Evolutionary conservation across 345 rosid species (phyloP).

Genomic region (Combretum micranthum): DNA sequence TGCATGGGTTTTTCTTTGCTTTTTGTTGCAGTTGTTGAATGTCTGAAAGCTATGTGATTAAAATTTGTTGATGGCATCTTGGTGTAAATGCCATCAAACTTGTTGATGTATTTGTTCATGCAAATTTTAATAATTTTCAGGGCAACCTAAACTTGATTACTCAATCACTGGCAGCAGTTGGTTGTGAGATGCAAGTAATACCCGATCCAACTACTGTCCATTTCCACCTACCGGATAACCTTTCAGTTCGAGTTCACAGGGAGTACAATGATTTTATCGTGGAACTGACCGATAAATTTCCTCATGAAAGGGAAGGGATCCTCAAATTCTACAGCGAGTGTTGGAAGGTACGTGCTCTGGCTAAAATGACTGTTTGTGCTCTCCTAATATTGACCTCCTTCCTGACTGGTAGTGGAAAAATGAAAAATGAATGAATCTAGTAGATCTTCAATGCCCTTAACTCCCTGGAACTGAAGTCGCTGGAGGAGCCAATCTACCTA

Average conservation of each 20-base stretch:
- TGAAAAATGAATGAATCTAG: conserved; percentile 4
- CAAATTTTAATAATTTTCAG: conserved; percentile 36
- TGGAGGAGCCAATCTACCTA: conserved; percentile 92
- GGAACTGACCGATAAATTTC: conserved; percentile 65
- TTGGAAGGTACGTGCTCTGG: conserved; percentile 66
- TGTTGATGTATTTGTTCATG: background rate
- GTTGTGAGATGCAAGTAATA: conserved; percentile 80
- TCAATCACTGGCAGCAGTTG: conserved; percentile 81
- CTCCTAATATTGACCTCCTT: background rate
- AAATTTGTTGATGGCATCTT: too few species aligned
- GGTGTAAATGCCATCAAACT: too few species aligned
- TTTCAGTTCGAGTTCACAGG: conserved; percentile 70
- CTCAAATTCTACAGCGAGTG: conserved; percentile 72
- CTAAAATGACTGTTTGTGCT: conserved; percentile 16
- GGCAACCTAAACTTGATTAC: conserved; percentile 93
- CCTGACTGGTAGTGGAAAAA: background rate
- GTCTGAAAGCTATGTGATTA: too few species aligned
- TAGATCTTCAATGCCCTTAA: conserved; percentile 89
- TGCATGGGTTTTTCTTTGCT: too few species aligned
- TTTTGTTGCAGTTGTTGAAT: too few species aligned
- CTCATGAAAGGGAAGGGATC: conserved; percentile 85
- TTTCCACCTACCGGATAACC: conserved; percentile 79
- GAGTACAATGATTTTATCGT: conserved; percentile 57
- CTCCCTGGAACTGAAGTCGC: conserved; percentile 84
- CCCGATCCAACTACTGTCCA: conserved; percentile 95